Conservation (phyloP, 148 eudicot species). For the Nepenthes gracilis region DNA sequence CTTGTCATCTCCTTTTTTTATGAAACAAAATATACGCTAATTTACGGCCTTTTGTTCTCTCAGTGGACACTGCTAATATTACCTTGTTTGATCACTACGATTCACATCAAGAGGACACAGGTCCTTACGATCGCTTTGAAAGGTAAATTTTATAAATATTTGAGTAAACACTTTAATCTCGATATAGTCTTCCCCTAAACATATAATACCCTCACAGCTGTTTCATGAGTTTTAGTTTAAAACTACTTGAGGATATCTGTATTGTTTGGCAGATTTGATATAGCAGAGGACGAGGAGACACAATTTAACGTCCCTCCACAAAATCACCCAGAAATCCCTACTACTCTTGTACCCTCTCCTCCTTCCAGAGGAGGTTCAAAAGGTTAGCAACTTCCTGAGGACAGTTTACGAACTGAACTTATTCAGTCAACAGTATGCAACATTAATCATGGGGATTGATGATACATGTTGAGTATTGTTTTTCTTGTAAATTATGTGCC, state of each 20-base stretch:
- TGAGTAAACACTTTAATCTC: neutral
- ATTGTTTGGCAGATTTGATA: constrained; percentile 58
- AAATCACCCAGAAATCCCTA: constrained; percentile 35
- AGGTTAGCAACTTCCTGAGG: constrained; percentile 27
- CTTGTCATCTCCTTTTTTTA: neutral
- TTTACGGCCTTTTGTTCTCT: constrained; percentile 8
- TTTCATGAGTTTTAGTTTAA: neutral
- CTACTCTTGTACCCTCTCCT: constrained; percentile 47
- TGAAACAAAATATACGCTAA: neutral
- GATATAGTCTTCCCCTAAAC: neutral
- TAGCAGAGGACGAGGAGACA: constrained; percentile 68
- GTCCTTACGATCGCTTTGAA: constrained; percentile 50
- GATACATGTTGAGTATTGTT: too few species aligned
- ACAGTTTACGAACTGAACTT: neutral
- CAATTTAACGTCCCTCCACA: constrained; percentile 33
- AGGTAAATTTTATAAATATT: constrained; percentile 34
- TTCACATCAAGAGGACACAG: constrained; percentile 37
- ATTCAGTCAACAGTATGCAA: too few species aligned
- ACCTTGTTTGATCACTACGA: constrained; percentile 60
- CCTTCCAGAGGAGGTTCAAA: constrained; percentile 37
- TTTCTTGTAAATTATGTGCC: too few species aligned
- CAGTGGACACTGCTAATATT: constrained; percentile 73
- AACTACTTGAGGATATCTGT: neutral
- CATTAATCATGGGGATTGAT: too few species aligned
- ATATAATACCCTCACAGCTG: neutral